Evolutionary conservation across 2,329 filamentous ascomycete species (phyloP).

Genomic region (Sarocladium kiliense): DNA sequence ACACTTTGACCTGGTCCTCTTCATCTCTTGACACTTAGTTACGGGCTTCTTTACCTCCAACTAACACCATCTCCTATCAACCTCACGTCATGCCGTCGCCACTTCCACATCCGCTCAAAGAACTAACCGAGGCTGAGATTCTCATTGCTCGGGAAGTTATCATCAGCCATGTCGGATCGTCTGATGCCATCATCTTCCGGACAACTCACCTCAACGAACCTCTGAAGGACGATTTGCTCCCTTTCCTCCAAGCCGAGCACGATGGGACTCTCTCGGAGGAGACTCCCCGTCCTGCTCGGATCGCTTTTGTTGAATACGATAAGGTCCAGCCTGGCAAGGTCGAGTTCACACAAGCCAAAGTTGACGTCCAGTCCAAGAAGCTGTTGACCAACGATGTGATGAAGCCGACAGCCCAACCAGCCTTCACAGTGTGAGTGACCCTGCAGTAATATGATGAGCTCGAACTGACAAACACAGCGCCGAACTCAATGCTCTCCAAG

Average conservation of each 20-base stretch:
- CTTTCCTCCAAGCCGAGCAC: conserved; percentile 59
- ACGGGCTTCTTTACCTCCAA: too few species aligned
- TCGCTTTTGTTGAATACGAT: conserved; percentile 41
- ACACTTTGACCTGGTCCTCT: too few species aligned
- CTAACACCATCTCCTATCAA: too few species aligned
- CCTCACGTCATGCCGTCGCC: conserved; percentile 13
- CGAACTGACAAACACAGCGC: conserved; percentile 16
- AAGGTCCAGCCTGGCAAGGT: conserved; percentile 26
- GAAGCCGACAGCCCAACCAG: conserved; percentile 26
- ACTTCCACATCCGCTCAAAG: conserved; percentile 41
- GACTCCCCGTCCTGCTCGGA: conserved; percentile 38
- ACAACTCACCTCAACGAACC: conserved; percentile 60
- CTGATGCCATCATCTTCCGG: conserved; percentile 39
- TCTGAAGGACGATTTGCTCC: conserved; percentile 50
- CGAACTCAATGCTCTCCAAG: conserved; percentile 36
- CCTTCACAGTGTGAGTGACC: background rate
- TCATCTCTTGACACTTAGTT: background rate
- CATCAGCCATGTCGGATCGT: conserved; percentile 24
- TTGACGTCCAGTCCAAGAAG: conserved; percentile 28
- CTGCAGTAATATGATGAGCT: background rate
- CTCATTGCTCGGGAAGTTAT: conserved; percentile 39
- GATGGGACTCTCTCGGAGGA: conserved; percentile 38
- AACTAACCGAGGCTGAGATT: conserved; percentile 46
- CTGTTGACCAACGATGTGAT: conserved; percentile 21
- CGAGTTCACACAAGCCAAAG: conserved; percentile 30